Base-by-base conservation (phyloP, 164 flowering plant species). In the Vitis cinerea region DNA sequence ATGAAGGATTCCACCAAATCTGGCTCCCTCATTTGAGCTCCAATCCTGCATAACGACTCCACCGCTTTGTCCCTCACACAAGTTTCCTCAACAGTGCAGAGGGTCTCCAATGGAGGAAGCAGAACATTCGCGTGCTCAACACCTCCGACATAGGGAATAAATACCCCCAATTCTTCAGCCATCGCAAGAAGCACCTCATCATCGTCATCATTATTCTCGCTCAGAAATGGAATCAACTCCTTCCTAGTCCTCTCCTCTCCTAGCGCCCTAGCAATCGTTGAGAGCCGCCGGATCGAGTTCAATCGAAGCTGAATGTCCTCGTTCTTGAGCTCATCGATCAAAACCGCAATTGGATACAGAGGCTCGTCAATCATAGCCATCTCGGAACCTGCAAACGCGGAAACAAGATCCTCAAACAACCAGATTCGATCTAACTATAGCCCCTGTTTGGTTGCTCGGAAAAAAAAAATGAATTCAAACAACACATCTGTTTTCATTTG, bases 161-260 rank as follows among this genome's bases (percentile, higher is more conserved):
- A 94, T 11, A 90, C 94, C 4, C 98, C 98, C 88, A 94, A 80
- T 64, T 94, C 97, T 55, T 94, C 97, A 0, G 97, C 99, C 94
- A 94, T 91, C 2, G 97, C 96, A 70, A 94, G 98, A 69, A 94
- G 90, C 44, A 94, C 99, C 70, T 94, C 99, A 63, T 94, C 99
- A 48, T 94, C 99, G 9, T 94, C 99, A 6, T 94, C 99, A 78
- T 94, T 91, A 77, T 94, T 94, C 78, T 94, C 99, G n/a, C 93
- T 85, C 5, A 94, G 77, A 79, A 94, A 94, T 0, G 99, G 99
- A 60, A 94, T 90, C 83, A 94, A 76, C 69, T 94, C 99, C 73
- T 91, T 94, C 56, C 99, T 73, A 0, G 97, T 94, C 61, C 98
- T 78, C 72, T 92, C 98, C 82, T 91, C 99, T 2, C 99, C 99